A percentile compares a stretch with the other conserved stretches of the same genome.
Conservation (phyloP, 1,139 yeast genomes). For the Debaryomyces sp. region DNA sequence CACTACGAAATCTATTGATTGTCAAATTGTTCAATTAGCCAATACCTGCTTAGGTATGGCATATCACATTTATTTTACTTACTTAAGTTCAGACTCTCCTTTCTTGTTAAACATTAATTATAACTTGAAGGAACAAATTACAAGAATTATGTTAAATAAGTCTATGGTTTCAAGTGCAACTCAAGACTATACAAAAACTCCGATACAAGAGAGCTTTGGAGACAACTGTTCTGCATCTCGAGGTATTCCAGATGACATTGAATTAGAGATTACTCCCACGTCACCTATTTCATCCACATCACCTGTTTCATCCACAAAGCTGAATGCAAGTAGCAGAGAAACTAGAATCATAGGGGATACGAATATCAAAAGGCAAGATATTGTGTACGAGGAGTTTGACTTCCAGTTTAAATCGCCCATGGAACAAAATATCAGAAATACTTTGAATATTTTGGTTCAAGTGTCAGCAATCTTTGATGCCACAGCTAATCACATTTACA, state of each 20-base stretch:
- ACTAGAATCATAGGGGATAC: conserved; percentile 5
- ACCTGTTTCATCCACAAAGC: background rate
- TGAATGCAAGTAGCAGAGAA: background rate
- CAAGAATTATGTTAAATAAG: conserved; percentile 40
- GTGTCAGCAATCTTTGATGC: conserved; percentile 41
- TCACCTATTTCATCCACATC: background rate
- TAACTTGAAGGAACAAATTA: conserved; percentile 50
- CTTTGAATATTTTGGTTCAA: conserved; percentile 34
- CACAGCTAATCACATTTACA: conserved; percentile 51
- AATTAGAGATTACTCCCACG: background rate
- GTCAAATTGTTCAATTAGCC: conserved; percentile 45
- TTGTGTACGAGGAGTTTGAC: conserved; percentile 2
- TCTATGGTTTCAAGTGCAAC: conserved; percentile 2
- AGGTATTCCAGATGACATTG: background rate
- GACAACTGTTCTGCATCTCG: background rate
- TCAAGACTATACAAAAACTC: conserved; percentile 4
- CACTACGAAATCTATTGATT: conserved; percentile 13
- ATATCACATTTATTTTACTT: conserved; percentile 67
- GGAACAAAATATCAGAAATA: conserved; percentile 21
- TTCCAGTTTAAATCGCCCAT: conserved; percentile 18
- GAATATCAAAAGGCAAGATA: conserved; percentile 8
- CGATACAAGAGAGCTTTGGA: background rate
- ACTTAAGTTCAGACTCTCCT: conserved; percentile 70
- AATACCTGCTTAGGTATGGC: conserved; percentile 59
- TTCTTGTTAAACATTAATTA: conserved; percentile 73